Base-by-base conservation (phyloP, 805 yeast genomes). In the Ogataea paradorogensis region DNA sequence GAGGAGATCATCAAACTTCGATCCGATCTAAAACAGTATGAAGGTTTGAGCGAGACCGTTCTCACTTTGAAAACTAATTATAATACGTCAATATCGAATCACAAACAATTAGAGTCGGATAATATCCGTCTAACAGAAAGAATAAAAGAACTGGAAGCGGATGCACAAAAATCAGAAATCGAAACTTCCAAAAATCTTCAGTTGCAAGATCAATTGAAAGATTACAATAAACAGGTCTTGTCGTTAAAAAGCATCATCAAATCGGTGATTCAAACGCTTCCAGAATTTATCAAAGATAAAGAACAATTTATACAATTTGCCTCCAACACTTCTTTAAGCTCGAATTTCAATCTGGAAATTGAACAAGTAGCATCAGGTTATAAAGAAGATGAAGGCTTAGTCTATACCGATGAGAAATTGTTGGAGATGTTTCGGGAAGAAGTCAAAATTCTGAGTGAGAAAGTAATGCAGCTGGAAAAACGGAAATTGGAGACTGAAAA, bases 381-480 rank as follows among this genome's bases (percentile, higher is more conserved):
- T 30, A 18, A 15, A 13, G 14, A 20, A 10, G 20, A 26, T 13
- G 35, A 25, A 11, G 55, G 53, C 3, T 46, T 47, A 20, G 48
- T 55, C 20, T 35, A 41, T 14, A 45, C 61, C 1, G 55, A 57
- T 35, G 58, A 57, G 23, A 56, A 60, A 15, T 29, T 62, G 26
- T 47, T 59, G 29, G 51, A 52, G 10, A 16, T 61, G 22, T 53
- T 56, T 30, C 51, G 63, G 28, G 47, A 50, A n/a, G 66, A 63
- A 40, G 57, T 62, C 3, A 49, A 46, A 32, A 23, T 29, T 8
- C 43, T 63, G 28, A 48, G 49, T 33, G 30, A 45, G 9, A 46
- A 55, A 20, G 46, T 60, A 15, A n/a, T 22, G 15, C 47, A 45
- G 30, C 29, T 56, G 16, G 51, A 58, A 30, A 37, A 43, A 18